Evolutionary conservation across 371 early-diverging fungal genomes (phyloP).

Genomic region (Neoconidiobolus thromboides): DNA sequence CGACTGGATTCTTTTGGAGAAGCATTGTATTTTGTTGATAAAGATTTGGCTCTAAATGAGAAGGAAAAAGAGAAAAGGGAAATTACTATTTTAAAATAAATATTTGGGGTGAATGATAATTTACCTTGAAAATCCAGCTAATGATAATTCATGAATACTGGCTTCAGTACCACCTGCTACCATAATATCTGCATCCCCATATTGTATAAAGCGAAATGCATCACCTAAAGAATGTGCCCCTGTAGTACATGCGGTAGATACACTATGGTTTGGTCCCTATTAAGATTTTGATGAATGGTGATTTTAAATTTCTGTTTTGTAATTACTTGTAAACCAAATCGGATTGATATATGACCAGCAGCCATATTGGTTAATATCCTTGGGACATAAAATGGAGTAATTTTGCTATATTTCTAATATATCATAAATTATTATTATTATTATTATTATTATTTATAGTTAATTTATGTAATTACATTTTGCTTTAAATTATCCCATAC

Average conservation of each 20-base stretch:
- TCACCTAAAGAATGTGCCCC: conserved; percentile 91
- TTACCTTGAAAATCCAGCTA: conserved; percentile 76
- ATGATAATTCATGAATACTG: conserved; percentile 58
- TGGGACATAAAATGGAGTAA: conserved; percentile 84
- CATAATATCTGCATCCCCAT: conserved; percentile 89
- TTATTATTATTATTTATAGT: background rate
- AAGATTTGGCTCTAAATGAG: conserved; percentile 46
- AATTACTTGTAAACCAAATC: conserved; percentile 53
- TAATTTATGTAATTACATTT: conserved; percentile 19
- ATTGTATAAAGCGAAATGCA: conserved; percentile 76
- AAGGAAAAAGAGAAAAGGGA: background rate
- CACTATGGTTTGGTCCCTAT: conserved; percentile 82
- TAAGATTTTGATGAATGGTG: background rate
- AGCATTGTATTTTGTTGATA: conserved; percentile 60
- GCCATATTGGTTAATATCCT: conserved; percentile 83
- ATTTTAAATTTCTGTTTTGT: background rate
- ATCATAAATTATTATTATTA: background rate
- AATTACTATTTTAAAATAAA: too few species aligned
- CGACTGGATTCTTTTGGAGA: conserved; percentile 55
- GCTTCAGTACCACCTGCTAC: conserved; percentile 89
- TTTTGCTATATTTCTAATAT: conserved; percentile 42
- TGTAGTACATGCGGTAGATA: conserved; percentile 86
- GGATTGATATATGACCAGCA: conserved; percentile 79
- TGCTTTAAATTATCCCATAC: conserved; percentile 28
- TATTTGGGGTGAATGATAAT: background rate